Evolutionary conservation across 2,329 filamentous ascomycete species (phyloP), one percentile per base, ranked within the genome.

Genomic region (Calonectria montana): DNA sequence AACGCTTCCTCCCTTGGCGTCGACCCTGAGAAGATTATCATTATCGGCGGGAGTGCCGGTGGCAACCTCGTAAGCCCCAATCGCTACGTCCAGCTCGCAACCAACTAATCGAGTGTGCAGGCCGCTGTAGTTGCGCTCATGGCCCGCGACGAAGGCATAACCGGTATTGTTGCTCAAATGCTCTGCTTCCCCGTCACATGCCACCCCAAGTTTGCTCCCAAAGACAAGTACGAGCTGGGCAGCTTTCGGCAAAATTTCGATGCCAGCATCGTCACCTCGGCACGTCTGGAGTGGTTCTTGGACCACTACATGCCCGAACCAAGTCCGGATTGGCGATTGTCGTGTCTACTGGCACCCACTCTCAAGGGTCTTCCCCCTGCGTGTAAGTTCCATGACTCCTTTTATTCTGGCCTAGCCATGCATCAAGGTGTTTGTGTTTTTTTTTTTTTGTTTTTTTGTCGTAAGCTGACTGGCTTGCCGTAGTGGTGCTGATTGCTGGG

Each of bases 11-110:
- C 70, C 13, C 79, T 85, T 1, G 80, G 80, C n/a, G 75, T 79
- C 31, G 72, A 84, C 70, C 75, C 81, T 0, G 79, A 82, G 50
- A 82, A 79, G 68, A 82, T 84, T 25, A 80, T 85, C 50, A 69
- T 85, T 27, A 77, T 75, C 7, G 83, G 84, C 25, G 80, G 80
- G 29, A 84, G 82, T 67, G 82, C 82, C 1, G 83, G 84, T 16
- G 81, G 74, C 21, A 82, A 82, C 37, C 73, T 84, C 15, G 82
- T 83, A 69, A 55, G 80, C 71, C 21, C 21, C n/a, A 16, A 50
- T 25, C 21, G 9, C 21, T 25, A 25, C 15, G 16, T 18, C 27
- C 8, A 6, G 39, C 6, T 18, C 7, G 8, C 1, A 4, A 10
- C 9, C 18, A 35, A 27, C 53, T 71, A 41, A 67, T n/a, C 25